phyloP scores from a whole-genome alignment of 441 rosid species.

The Monsonia emarginata region DNA sequence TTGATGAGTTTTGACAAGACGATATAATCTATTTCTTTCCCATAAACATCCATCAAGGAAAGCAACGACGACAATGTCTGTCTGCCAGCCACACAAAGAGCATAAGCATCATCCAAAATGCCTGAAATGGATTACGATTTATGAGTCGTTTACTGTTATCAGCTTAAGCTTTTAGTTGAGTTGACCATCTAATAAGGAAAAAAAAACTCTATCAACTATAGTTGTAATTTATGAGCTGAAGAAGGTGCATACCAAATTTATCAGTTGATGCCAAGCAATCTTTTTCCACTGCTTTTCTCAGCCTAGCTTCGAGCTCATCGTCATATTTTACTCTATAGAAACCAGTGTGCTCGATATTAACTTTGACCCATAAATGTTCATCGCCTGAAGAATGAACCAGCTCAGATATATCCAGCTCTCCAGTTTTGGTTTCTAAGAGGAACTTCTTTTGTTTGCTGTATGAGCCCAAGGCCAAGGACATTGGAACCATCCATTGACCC shows the following conservation, averaged over 20 bases:
- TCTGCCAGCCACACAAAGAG: slow-evolving; percentile 24
- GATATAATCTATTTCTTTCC: slow-evolving; percentile 20
- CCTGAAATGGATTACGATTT: slow-evolving; percentile 14
- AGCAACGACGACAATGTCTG: slow-evolving; percentile 25
- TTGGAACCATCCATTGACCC: slow-evolving; percentile 32
- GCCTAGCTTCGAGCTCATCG: slow-evolving; percentile 24
- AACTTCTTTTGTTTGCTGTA: slow-evolving; percentile 20
- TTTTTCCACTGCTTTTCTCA: slow-evolving; percentile 24
- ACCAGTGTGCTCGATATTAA: slow-evolving; percentile 31
- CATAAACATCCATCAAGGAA: slow-evolving; percentile 22
- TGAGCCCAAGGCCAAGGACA: slow-evolving; percentile 27
- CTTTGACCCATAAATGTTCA: slow-evolving; percentile 25
- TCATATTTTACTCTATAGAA: slow-evolving; percentile 31
- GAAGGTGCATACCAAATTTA: slow-evolving; percentile 22
- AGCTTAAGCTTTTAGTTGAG: no score
- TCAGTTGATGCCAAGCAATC: slow-evolving; percentile 25
- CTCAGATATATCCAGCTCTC: slow-evolving; percentile 23
- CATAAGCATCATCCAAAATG: slow-evolving; percentile 30
- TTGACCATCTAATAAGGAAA: no score
- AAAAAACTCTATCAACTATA: no score
- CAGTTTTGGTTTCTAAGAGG: slow-evolving; percentile 24
- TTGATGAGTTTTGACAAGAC: slow-evolving; percentile 24
- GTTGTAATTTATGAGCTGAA: no score
- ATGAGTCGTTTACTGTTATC: no score
- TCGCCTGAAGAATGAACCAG: slow-evolving; percentile 16